A percentile compares a stretch with the other conserved stretches of the same genome.
phyloP scores from a whole-genome alignment of 2,329 filamentous ascomycete species.

The Pestalotiopsis sp. region DNA sequence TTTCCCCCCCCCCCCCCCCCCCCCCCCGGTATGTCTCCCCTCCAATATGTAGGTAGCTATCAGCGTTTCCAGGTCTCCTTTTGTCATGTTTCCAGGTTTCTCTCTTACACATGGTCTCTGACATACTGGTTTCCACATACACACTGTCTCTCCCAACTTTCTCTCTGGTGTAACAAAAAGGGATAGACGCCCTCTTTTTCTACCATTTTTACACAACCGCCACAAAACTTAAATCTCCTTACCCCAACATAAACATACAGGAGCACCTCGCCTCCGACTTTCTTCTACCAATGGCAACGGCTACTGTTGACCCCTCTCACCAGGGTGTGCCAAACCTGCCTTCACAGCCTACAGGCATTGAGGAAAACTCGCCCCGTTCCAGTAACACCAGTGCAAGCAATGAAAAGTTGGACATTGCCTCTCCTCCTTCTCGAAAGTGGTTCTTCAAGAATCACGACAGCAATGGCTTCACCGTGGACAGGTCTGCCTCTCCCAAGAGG shows the following conservation, averaged over 20 bases:
- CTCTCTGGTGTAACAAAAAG: background rate
- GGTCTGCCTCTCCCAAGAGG: slow-evolving; percentile 48
- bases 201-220: background rate
- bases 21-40: background rate
- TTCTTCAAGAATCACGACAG: slow-evolving; percentile 15
- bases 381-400: slow-evolving; percentile 17
- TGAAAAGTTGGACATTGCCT: slow-evolving; percentile 13
- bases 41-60: background rate
- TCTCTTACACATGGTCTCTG: background rate
- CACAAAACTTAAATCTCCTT: background rate
- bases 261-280: background rate
- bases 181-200: background rate
- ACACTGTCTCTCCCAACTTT: background rate
- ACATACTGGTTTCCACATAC: background rate
- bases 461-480: slow-evolving; percentile 35
- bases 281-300: background rate
- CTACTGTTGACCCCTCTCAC: background rate
- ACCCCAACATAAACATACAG: background rate
- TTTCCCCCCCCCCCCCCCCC: no score
- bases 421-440: slow-evolving; percentile 16
- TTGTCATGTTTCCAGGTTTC: background rate
- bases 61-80: background rate
- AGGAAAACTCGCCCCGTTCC: slow-evolving; percentile 13
- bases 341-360: background rate
- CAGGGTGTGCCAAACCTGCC: slow-evolving; percentile 9